A percentile compares a stretch with the other conserved stretches of the same genome.
phyloP scores from a whole-genome alignment of 2,329 filamentous ascomycete species.

The Chrysoporthe cubensis region DNA sequence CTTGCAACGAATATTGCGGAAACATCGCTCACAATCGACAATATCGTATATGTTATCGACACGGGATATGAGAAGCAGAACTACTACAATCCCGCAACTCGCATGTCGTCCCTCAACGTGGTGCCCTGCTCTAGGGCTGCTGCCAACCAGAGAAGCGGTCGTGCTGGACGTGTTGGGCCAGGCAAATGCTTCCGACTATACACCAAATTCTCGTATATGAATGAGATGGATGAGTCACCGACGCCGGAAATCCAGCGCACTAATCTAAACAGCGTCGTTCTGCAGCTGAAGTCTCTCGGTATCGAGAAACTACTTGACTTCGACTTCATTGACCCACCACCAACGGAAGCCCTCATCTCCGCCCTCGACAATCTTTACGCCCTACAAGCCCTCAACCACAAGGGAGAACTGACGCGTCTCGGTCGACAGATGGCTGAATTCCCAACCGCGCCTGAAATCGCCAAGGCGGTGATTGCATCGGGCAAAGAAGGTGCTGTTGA shows the following conservation, averaged over 20 bases:
- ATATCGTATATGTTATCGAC: conserved; percentile 95
- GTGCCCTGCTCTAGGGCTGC: conserved; percentile 90
- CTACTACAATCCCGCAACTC: conserved; percentile 85
- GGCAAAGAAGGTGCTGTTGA: conserved; percentile 92
- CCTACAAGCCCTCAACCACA: conserved; percentile 84
- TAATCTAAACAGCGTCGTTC: conserved; percentile 81
- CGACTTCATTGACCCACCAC: conserved; percentile 93
- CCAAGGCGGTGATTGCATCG: conserved; percentile 85
- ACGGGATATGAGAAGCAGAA: conserved; percentile 96
- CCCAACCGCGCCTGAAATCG: conserved; percentile 88
- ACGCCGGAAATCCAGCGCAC: conserved; percentile 92
- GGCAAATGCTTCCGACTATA: conserved; percentile 94
- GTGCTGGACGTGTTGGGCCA: conserved; percentile 88
- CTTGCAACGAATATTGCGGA: conserved; percentile 97
- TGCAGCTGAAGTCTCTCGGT: conserved; percentile 85
- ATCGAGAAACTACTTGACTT: conserved; percentile 94
- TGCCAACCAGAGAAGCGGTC: conserved; percentile 89
- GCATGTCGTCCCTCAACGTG: conserved; percentile 90
- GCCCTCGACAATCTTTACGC: conserved; percentile 91
- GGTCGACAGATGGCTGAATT: conserved; percentile 96
- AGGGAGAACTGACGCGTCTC: conserved; percentile 85
- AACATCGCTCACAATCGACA: conserved; percentile 93
- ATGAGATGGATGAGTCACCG: conserved; percentile 90
- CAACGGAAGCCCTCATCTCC: conserved; percentile 85
- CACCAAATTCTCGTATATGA: conserved; percentile 91